A percentile compares a stretch with the other conserved stretches of the same genome.
These are phyloP conservation scores for Paecilomyces niveus DNA, from an alignment of 2,329 filamentous ascomycete species.

Conservation along the genomic window DNA sequence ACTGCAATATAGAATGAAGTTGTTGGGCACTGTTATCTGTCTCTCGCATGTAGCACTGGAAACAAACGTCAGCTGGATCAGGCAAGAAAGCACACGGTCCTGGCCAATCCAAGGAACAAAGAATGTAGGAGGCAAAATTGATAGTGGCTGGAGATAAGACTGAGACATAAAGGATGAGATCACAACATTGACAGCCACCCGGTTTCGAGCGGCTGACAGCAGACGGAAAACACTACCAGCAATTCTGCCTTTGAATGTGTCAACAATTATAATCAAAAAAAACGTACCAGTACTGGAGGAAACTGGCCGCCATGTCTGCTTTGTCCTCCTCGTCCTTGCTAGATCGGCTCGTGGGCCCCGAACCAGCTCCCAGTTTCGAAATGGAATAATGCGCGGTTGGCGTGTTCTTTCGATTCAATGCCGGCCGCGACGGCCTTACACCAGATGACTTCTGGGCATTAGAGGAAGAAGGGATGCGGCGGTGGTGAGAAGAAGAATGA, in stretches of 20 bases:
- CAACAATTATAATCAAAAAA: background rate
- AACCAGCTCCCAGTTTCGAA: slow-evolving; percentile 23
- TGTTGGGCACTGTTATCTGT: slow-evolving; percentile 56
- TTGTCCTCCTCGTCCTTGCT: slow-evolving; percentile 19
- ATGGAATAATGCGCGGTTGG: slow-evolving; percentile 22
- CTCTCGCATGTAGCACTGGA: slow-evolving; percentile 57
- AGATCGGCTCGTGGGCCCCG: slow-evolving; percentile 14
- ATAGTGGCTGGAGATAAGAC: slow-evolving; percentile 3
- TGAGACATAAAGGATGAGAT: slow-evolving; percentile 1
- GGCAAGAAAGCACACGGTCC: slow-evolving; percentile 8
- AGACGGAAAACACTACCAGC: background rate
- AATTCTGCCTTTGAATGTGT: background rate
- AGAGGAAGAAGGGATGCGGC: slow-evolving; percentile 25
- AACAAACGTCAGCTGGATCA: slow-evolving; percentile 20
- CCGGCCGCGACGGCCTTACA: slow-evolving; percentile 22
- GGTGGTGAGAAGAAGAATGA: slow-evolving; percentile 13
- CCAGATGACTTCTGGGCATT: slow-evolving; percentile 19
- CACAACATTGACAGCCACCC: slow-evolving; percentile 1
- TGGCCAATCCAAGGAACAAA: slow-evolving; percentile 4
- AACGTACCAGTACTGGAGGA: slow-evolving; percentile 40
- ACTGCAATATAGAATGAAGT: slow-evolving; percentile 57
- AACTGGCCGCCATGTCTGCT: slow-evolving; percentile 37
- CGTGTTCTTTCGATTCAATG: slow-evolving; percentile 26
- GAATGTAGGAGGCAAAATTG: background rate
- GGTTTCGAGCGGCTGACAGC: background rate